Evolutionary conservation across 495 filamentous ascomycete genomes (phyloP).

Genomic region (Penicillium chermesinum): DNA sequence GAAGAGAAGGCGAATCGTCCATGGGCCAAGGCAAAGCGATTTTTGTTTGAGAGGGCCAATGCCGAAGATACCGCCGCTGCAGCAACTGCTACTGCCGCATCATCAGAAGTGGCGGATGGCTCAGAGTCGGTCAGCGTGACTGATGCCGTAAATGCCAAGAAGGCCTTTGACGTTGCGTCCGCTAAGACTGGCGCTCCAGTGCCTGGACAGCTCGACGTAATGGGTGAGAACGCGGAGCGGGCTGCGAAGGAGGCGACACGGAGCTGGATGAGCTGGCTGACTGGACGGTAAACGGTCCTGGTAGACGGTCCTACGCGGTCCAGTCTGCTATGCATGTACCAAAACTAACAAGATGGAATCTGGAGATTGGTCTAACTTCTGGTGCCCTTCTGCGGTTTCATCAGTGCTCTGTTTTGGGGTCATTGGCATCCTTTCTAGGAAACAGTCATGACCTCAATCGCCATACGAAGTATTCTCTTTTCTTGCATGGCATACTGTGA

Average conservation of each 20-base stretch:
- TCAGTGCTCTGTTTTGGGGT: neutral
- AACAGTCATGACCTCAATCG: neutral
- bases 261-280: slow-evolving; percentile 44
- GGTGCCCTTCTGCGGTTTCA: neutral
- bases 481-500: slow-evolving; percentile 27
- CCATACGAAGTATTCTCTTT: slow-evolving; percentile 16
- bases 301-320: neutral
- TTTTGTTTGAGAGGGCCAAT: slow-evolving; percentile 45
- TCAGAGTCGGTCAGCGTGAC: slow-evolving; percentile 19
- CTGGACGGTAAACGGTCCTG: slow-evolving; percentile 5
- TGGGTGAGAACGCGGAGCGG: slow-evolving; percentile 39
- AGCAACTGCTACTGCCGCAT: slow-evolving; percentile 10
- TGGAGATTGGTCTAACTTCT: neutral
- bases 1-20: slow-evolving; percentile 40
- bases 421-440: neutral
- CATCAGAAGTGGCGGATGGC: slow-evolving; percentile 3
- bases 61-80: slow-evolving; percentile 37
- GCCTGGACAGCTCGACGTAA: slow-evolving; percentile 36
- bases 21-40: slow-evolving; percentile 41
- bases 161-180: slow-evolving; percentile 16
- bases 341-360: neutral
- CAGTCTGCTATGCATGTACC: neutral
- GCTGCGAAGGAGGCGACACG: slow-evolving; percentile 35
- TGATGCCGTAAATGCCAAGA: slow-evolving; percentile 40
- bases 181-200: slow-evolving; percentile 12